Evolutionary conservation across 352 stramenopile species (phyloP).

Genomic region (Phytophthora kernoviae): DNA sequence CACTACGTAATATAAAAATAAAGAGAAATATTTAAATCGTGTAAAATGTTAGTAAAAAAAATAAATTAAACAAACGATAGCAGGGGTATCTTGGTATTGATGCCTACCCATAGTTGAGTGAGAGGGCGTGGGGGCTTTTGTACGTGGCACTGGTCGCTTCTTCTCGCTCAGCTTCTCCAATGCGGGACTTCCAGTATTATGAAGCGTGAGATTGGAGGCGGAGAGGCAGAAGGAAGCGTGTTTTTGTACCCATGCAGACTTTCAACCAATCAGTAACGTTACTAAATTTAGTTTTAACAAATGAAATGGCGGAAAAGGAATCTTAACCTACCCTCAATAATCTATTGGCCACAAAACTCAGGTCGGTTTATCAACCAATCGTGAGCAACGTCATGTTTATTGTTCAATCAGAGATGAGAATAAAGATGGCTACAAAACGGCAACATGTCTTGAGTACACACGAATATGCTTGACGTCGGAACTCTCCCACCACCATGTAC

Average conservation of each 20-base stretch:
- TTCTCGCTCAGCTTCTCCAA: background rate
- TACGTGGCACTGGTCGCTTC: background rate
- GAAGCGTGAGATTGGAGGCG: background rate
- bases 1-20: too few relatives aligned
- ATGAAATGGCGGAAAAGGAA: background rate
- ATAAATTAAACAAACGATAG: background rate
- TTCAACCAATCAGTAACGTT: constrained; percentile 2
- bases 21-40: too few relatives aligned
- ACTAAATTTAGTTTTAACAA: background rate
- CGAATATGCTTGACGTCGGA: background rate
- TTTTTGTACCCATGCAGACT: background rate
- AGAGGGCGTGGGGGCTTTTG: too few relatives aligned
- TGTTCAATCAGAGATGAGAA: background rate
- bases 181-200: background rate
- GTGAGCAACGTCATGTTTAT: background rate
- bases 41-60: background rate
- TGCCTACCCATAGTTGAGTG: constrained; percentile 24
- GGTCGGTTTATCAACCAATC: too few relatives aligned
- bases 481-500: background rate
- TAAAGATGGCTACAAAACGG: background rate
- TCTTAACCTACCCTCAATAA: too few relatives aligned
- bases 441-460: background rate
- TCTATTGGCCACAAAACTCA: too few relatives aligned
- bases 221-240: background rate
- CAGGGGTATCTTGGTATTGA: background rate